phyloP scores from a whole-genome alignment of 768 basidiomycete genomes.

The Phaeotremella fagi region DNA sequence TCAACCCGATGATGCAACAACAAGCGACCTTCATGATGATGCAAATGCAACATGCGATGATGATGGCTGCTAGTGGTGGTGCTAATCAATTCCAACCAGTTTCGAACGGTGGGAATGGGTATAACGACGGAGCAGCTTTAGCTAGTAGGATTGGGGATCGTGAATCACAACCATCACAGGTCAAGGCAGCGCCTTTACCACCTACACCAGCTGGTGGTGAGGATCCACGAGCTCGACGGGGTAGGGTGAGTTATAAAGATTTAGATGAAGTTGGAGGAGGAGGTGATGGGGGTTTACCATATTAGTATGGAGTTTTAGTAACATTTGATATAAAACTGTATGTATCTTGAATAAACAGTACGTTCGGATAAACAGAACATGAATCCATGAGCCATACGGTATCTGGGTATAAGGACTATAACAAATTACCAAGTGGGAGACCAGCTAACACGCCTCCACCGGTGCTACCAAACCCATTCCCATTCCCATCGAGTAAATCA shows the following conservation, averaged over 20 bases:
- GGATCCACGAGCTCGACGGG: slow-evolving; percentile 80
- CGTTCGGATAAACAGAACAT: too few relatives aligned
- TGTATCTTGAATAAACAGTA: too few relatives aligned
- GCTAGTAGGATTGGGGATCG: slow-evolving; percentile 76
- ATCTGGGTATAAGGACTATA: neutral
- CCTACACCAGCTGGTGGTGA: slow-evolving; percentile 85
- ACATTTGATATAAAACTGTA: too few relatives aligned
- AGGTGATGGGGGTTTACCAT: slow-evolving; percentile 50
- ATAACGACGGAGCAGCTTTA: slow-evolving; percentile 62
- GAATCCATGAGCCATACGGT: too few relatives aligned
- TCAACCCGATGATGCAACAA: slow-evolving; percentile 23
- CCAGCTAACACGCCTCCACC: too few relatives aligned
- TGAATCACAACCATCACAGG: slow-evolving; percentile 50
- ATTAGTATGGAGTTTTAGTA: too few relatives aligned
- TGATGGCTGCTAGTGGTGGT: slow-evolving; percentile 53
- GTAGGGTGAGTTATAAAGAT: slow-evolving; percentile 88
- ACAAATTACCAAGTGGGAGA: neutral
- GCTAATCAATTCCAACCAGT: too few relatives aligned
- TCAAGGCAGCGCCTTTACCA: slow-evolving; percentile 57
- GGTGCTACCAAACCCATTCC: neutral
- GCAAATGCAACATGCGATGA: slow-evolving; percentile 47
- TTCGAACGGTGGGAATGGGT: too few relatives aligned
- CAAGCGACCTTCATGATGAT: slow-evolving; percentile 41
- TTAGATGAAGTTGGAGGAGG: slow-evolving; percentile 85
- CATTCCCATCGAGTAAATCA: neutral